phyloP scores from a whole-genome alignment of 345 rosid genomes.

The Eucalyptus pumila region DNA sequence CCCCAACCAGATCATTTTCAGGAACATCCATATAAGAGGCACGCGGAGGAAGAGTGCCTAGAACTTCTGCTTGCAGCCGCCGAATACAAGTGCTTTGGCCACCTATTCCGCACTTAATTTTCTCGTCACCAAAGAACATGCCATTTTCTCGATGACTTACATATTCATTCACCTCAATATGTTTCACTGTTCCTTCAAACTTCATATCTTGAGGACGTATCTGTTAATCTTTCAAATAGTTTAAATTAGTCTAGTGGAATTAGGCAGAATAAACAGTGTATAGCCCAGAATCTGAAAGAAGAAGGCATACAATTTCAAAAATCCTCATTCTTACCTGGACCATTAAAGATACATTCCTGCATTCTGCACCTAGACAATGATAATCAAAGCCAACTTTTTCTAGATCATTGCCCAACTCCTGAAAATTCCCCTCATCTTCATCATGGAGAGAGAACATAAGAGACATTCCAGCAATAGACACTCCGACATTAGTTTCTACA shows the following conservation, averaged over 20 bases:
- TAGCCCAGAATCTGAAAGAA: neutral
- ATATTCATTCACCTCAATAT: conserved; percentile 56
- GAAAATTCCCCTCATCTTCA: conserved; percentile 17
- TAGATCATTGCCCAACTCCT: conserved; percentile 7
- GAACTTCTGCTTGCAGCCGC: conserved; percentile 52
- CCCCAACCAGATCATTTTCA: conserved; percentile 10
- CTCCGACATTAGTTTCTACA: conserved; percentile 60
- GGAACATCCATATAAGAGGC: conserved; percentile 12
- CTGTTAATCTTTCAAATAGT: conserved; percentile 43
- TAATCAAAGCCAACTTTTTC: conserved; percentile 9
- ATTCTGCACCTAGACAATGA: conserved; percentile 67
- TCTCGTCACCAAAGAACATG: neutral
- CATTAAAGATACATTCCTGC: conserved; percentile 37
- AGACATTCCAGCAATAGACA: conserved; percentile 53
- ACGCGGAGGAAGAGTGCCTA: conserved; percentile 47
- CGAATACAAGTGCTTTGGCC: conserved; percentile 23
- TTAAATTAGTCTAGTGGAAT: conserved; percentile 10
- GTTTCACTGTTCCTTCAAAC: conserved; percentile 52
- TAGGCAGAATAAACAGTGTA: neutral
- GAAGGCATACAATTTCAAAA: neutral
- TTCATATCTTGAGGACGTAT: conserved; percentile 57
- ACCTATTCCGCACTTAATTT: neutral
- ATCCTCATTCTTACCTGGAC: conserved; percentile 55
- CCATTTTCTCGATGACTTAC: conserved; percentile 9
- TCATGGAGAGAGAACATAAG: conserved; percentile 54